These are phyloP conservation scores for Populus hybrid DNA, from an alignment of 441 rosid genomes.

Conservation along the genomic window DNA sequence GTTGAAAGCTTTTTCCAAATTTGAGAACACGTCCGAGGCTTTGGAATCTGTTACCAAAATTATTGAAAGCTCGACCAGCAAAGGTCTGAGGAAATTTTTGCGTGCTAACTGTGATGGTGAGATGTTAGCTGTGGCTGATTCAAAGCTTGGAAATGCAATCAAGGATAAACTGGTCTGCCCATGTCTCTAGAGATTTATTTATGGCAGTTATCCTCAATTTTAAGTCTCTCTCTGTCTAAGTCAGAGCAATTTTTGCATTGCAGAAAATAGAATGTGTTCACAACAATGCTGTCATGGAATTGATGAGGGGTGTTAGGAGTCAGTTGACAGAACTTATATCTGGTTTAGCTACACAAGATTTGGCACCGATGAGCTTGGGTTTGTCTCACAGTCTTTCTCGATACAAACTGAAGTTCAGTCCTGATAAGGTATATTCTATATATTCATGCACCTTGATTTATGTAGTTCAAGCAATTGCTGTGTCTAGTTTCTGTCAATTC, in stretches of 20 bases:
- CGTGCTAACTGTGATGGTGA: constrained; percentile 70
- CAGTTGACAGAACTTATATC: constrained; percentile 86
- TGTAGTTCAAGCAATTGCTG: not conserved
- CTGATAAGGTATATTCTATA: constrained; percentile 66
- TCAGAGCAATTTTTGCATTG: constrained; percentile 15
- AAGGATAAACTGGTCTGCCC: constrained; percentile 78
- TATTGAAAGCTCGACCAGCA: constrained; percentile 64
- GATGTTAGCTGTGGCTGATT: constrained; percentile 71
- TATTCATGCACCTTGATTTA: not conserved
- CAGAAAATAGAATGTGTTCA: constrained; percentile 94
- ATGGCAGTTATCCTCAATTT: not conserved
- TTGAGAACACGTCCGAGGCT: constrained; percentile 84
- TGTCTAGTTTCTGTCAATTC: not conserved
- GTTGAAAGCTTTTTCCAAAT: constrained; percentile 79
- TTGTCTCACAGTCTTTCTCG: constrained; percentile 87
- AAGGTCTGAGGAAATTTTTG: constrained; percentile 71
- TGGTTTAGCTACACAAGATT: constrained; percentile 76
- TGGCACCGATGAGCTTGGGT: constrained; percentile 97
- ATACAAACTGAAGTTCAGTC: constrained; percentile 85
- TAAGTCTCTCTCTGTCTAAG: constrained; percentile 4
- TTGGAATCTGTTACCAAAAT: constrained; percentile 74
- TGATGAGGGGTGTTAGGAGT: constrained; percentile 84
- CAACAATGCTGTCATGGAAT: constrained; percentile 87
- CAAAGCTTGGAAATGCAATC: constrained; percentile 92
- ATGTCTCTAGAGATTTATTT: not conserved